Evolutionary conservation across 2,329 filamentous ascomycete species (phyloP).

Genomic region (Dissoconium aciculare): DNA sequence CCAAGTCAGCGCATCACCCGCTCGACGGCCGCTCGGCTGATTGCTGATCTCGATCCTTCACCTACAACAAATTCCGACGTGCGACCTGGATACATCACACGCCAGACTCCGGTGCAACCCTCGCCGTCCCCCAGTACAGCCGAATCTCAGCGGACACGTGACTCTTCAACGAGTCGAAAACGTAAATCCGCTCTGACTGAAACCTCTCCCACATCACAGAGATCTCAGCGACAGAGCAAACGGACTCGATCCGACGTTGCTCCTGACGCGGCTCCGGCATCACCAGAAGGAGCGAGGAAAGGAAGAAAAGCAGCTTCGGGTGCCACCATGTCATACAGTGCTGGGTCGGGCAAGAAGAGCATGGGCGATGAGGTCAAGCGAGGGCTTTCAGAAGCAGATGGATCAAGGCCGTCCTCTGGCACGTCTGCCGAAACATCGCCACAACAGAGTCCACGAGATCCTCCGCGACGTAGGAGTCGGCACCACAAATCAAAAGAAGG

Average conservation of each 20-base stretch:
- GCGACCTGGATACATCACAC: constrained; percentile 23
- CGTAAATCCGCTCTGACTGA: constrained; percentile 50
- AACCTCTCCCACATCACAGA: constrained; percentile 35
- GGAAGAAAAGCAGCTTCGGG: constrained; percentile 25
- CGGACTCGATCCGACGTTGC: constrained; percentile 39
- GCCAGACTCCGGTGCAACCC: constrained; percentile 14
- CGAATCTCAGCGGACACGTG: constrained; percentile 35
- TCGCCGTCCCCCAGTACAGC: constrained; percentile 24
- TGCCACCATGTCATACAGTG: constrained; percentile 55
- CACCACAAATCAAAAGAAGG: constrained; percentile 48
- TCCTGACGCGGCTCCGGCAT: constrained; percentile 25
- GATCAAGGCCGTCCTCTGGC: constrained; percentile 50
- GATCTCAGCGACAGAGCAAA: constrained; percentile 36
- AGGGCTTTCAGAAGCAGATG: too few species aligned
- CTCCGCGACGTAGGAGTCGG: constrained; percentile 59
- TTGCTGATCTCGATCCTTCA: constrained; percentile 38
- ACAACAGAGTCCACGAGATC: constrained; percentile 41
- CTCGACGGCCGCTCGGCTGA: constrained; percentile 57
- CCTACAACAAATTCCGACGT: constrained; percentile 16
- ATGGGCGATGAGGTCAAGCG: too few species aligned
- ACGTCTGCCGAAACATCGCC: constrained; percentile 48
- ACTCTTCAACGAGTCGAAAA: constrained; percentile 43
- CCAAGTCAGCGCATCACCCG: constrained; percentile 15
- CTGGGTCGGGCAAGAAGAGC: constrained; percentile 39
- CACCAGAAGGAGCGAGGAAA: constrained; percentile 42